Evolutionary conservation across 116 monocot genomes (phyloP), one percentile per base, ranked within the genome.

Genomic region (Cymodocea nodosa): DNA sequence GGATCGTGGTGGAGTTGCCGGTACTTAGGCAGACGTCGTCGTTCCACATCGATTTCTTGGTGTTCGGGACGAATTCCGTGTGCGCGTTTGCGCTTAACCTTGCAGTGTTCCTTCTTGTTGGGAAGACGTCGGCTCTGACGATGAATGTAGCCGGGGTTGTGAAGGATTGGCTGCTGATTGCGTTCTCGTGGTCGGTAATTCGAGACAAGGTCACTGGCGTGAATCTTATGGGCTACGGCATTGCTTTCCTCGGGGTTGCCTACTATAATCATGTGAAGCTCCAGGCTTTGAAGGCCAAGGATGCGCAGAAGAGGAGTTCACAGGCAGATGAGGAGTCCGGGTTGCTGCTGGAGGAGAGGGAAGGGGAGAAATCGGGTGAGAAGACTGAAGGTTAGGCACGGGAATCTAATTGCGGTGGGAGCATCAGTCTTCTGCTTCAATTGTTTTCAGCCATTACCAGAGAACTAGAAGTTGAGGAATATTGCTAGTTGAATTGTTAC

Each of bases 201-300:
- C 67, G 80, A 10, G 91, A 87, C 69, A 82, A 79, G 5, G 81
- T 91, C 59, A 91, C 91, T 16, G 30, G 77, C 1, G 52, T 92
- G 36, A 92, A 87, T 73, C 80, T 92, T 37, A 14, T 84, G 62
- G 91, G 87, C 0, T 92, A 87, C 51, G 82, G 76, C 24, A 74
- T 92, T 20, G 84, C 84, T 11, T 90, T 86, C 79, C 56, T 70
- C 10, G 70, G 60, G 5, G 70, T 70, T 16, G 90, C 78, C 5
- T 86, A 84, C 76, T 91, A 91, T 74, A 91, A 91, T 68, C 86
- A 84, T 24, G 75, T 73, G 61, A 91, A 91, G 82, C 67, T 91
- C n/a, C 84, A 82, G 63, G 91, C 79, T 2, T 75, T 86, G 58
- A 91, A 84, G 77, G 82, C 80, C n/a, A 86, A 82, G 80, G 87